These are phyloP conservation scores for Podospora bellae-mahoneyi DNA, from an alignment of 495 filamentous ascomycete species.

Conservation along the genomic window DNA sequence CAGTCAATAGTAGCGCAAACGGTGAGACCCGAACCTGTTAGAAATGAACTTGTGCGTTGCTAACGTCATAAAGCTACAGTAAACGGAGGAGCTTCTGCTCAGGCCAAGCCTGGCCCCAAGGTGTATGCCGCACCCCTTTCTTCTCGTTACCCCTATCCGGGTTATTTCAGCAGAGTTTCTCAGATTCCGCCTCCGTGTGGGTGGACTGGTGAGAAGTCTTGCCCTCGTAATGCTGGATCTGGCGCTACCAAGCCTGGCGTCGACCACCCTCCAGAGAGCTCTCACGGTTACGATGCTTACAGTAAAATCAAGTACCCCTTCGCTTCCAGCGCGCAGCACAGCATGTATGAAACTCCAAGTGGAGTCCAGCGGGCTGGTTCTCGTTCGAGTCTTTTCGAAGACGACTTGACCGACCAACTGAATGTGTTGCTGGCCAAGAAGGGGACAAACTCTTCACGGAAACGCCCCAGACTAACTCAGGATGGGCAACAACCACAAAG, in stretches of 20 bases:
- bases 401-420: conserved; percentile 25
- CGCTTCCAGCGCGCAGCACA: not conserved
- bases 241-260: not conserved
- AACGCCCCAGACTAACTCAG: conserved; percentile 12
- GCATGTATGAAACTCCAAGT: conserved; percentile 27
- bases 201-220: conserved; percentile 14
- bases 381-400: conserved; percentile 28
- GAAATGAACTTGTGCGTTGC: not conserved
- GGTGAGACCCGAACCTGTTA: conserved; percentile 17
- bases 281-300: not conserved
- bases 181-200: conserved; percentile 16
- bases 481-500: conserved; percentile 10
- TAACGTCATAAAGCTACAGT: conserved; percentile 23
- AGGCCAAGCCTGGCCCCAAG: conserved; percentile 22
- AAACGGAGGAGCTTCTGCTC: conserved; percentile 17
- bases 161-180: not conserved
- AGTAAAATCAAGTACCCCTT: not conserved
- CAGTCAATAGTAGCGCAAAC: conserved; percentile 23
- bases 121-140: conserved; percentile 31
- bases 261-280: not conserved
- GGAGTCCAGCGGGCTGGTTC: conserved; percentile 20
- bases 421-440: conserved; percentile 24
- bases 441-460: conserved; percentile 3
- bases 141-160: conserved; percentile 7
- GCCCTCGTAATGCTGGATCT: not conserved